Conservation (phyloP, 257 asterid genomes). For the Striga asiatica region DNA sequence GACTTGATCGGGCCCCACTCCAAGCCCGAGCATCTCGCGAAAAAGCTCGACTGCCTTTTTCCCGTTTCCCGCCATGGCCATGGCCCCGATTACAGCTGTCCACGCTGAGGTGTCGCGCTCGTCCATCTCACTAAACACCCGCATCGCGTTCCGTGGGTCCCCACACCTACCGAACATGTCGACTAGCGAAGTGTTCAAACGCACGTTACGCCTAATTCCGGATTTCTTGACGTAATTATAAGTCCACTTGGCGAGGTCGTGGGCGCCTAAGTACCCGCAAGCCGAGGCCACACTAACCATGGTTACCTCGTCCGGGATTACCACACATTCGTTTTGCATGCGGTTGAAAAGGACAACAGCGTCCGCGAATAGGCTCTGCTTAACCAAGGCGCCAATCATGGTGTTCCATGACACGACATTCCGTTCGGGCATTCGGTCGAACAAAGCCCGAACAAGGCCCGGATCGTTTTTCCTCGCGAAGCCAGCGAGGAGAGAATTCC, state of each 20-base stretch:
- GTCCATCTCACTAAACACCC: constrained; percentile 25
- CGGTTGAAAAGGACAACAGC: constrained; percentile 34
- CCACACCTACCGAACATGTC: constrained; percentile 58
- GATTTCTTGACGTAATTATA: constrained; percentile 26
- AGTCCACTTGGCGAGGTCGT: constrained; percentile 43
- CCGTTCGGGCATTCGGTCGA: constrained; percentile 36
- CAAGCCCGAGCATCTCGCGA: constrained; percentile 27
- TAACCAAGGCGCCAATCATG: constrained; percentile 36
- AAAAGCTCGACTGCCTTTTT: constrained; percentile 32
- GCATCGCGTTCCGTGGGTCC: constrained; percentile 33
- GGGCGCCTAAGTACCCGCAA: constrained; percentile 47
- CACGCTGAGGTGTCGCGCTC: constrained; percentile 41
- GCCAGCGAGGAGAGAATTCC: constrained; percentile 47
- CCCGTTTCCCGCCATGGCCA: constrained; percentile 50
- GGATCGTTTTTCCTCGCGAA: constrained; percentile 38
- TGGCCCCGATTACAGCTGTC: constrained; percentile 50
- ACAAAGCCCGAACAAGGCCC: constrained; percentile 24
- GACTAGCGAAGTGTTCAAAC: constrained; percentile 31
- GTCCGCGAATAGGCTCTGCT: constrained; percentile 28
- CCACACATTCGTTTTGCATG: constrained; percentile 35
- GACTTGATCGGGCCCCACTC: constrained; percentile 30
- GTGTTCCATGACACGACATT: constrained; percentile 51
- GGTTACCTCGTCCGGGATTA: constrained; percentile 31
- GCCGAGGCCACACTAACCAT: constrained; percentile 55
- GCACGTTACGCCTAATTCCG: constrained; percentile 20